These are phyloP conservation scores for Meredithiella fracta DNA, from an alignment of 2,329 filamentous ascomycete genomes.

Conservation along the genomic window DNA sequence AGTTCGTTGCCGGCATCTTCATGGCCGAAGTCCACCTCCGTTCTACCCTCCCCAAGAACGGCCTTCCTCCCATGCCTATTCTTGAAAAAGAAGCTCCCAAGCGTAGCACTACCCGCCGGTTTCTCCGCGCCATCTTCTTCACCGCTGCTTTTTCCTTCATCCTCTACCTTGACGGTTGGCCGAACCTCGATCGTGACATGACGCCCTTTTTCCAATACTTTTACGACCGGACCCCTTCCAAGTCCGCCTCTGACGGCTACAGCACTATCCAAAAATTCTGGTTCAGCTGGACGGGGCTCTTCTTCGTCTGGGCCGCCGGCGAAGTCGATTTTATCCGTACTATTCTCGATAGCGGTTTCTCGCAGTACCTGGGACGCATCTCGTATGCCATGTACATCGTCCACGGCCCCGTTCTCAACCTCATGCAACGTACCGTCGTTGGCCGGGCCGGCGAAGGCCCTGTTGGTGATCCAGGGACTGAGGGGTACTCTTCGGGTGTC, in stretches of 20 bases:
- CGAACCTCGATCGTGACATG: slow-evolving; percentile 13
- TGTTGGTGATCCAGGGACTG: slow-evolving; percentile 6
- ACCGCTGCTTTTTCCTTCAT: slow-evolving; percentile 18
- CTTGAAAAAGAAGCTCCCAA: slow-evolving; percentile 1
- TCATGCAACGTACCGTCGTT: slow-evolving; percentile 9
- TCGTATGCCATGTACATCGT: slow-evolving; percentile 46
- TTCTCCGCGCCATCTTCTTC: slow-evolving; percentile 7
- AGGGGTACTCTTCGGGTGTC: slow-evolving; percentile 9
- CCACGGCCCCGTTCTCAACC: slow-evolving; percentile 23
- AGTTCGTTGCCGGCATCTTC: slow-evolving; percentile 36
- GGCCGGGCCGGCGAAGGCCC: slow-evolving; percentile 8
- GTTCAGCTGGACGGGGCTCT: slow-evolving; percentile 35
- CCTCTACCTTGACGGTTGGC: slow-evolving; percentile 19
- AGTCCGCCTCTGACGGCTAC: slow-evolving; percentile 34
- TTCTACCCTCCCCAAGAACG: slow-evolving; percentile 13
- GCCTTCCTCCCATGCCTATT: slow-evolving; percentile 6
- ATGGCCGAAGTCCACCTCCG: slow-evolving; percentile 39
- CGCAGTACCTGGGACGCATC: slow-evolving; percentile 44
- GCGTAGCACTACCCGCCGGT: not conserved
- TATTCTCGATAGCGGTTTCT: slow-evolving; percentile 31
- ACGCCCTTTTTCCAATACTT: slow-evolving; percentile 23
- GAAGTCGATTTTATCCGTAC: slow-evolving; percentile 31
- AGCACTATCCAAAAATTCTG: slow-evolving; percentile 31
- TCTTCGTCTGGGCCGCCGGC: slow-evolving; percentile 35
- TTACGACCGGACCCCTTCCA: slow-evolving; percentile 34